phyloP scores from a whole-genome alignment of 169 alveolate species.

The Eimeria maxima region DNA sequence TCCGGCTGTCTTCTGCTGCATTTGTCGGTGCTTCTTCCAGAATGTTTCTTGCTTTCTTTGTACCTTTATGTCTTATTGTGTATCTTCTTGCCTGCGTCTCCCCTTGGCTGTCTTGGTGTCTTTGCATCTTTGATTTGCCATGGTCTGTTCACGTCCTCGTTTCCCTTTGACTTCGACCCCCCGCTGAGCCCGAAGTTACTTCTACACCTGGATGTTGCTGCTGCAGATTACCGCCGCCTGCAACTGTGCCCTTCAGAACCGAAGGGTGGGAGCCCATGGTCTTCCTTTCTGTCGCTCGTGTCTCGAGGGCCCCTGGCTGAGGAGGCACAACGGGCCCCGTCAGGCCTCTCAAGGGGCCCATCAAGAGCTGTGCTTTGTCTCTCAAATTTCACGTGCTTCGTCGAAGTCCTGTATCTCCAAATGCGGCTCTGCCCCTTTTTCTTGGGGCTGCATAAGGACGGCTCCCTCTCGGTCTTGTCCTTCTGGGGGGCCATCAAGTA shows the following conservation, averaged over 20 bases:
- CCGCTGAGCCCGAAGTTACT: neutral
- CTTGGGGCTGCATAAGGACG: conserved; percentile 74
- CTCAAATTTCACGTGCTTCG: conserved; percentile 69
- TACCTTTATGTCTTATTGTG: neutral
- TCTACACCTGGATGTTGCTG: neutral
- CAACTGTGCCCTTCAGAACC: conserved; percentile 33
- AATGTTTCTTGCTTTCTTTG: too few relatives aligned
- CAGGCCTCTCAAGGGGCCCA: conserved; percentile 31
- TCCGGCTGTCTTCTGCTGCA: neutral
- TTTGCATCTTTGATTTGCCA: neutral
- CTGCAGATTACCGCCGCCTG: conserved; percentile 80
- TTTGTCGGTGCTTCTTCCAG: neutral
- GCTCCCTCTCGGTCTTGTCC: conserved; percentile 66
- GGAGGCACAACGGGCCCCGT: neutral
- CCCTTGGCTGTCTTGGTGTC: neutral
- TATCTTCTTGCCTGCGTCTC: neutral
- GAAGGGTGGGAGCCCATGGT: neutral
- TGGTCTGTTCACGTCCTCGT: neutral
- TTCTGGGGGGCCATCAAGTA: conserved; percentile 60
- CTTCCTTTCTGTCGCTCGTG: conserved; percentile 37
- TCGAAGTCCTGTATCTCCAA: conserved; percentile 73
- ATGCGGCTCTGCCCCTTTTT: conserved; percentile 77
- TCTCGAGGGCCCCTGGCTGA: neutral
- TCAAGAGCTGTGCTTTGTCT: conserved; percentile 51
- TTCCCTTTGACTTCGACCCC: neutral